Base-by-base conservation (phyloP, 2,329 filamentous ascomycete genomes). In the Lachnellula cervina region DNA sequence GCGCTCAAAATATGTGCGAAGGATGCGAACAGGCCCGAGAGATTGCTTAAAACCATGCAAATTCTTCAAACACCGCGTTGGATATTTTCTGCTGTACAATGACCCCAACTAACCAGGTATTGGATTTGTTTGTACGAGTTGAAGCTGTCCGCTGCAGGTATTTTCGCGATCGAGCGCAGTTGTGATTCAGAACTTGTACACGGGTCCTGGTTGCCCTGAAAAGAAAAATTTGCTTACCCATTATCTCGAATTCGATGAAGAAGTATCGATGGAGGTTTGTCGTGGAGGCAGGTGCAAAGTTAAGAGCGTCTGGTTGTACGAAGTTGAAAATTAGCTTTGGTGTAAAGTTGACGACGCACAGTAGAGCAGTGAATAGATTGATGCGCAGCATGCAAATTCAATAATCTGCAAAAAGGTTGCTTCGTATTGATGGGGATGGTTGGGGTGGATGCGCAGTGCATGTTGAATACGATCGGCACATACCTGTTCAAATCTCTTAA, bases 191-290 rank as follows among this genome's bases (percentile, higher is more conserved):
- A 42, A 43, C 34, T 53, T 5, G 32, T 35, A 55, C 49, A 51
- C 25, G 38, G 52, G 54, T 54, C 48, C 55, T 55, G 45, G 45
- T 53, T 56, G 52, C 51, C 52, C 47, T 40, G 28, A 55, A 63
- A 65, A 56, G 54, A 64, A 64, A 63, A 45, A 43, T 52, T 59
- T 66, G 67, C 67, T 69, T 69, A 69, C 67, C 67, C 66, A 69
- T 69, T 66, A 62, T 68, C 38, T 63, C 45, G 57, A 61, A 51
- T 65, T 49, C 42, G 61, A 59, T 62, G 51, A 53, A 65, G 65
- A 67, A 69, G 56, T 66, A 60, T 62, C 64, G 64, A 66, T 60
- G 46, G 59, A 50, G 52, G 64, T 70, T 32, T 70, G 54, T 60
- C 48, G 54, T 51, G 42, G 58, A 51, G 57, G 61, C 54, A 65